Base-by-base conservation (phyloP, 495 filamentous ascomycete genomes). In the Aspergillus egyptiacus region DNA sequence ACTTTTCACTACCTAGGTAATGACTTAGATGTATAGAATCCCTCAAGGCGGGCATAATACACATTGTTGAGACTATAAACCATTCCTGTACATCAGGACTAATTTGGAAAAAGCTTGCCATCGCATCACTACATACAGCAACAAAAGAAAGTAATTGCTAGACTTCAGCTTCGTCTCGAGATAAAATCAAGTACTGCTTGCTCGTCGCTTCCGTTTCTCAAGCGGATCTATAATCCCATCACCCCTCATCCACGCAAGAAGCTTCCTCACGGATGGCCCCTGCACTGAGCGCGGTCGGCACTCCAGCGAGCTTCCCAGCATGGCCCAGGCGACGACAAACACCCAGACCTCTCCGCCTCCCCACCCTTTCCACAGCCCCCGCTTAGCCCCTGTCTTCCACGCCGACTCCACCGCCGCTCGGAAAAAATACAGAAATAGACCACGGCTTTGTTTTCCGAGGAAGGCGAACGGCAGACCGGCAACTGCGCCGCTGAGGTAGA, bases 361-460 rank as follows among this genome's bases (percentile, higher is more conserved):
- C 60, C 91, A 72, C 6, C 87, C 86, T 45, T 74, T 80, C 86
- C 91, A 94, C 73, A 84, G 83, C 3, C 86, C 78, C 27, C 82
- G 73, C 78, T 97, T 97, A 38, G 82, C 79, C 9, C 90, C 87
- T 0, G 95, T 85, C 72, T 95, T 95, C 89, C 89, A 97, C 34
- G 87, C 61, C 28, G 78, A 84, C 57, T 95, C 86, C 24, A 95
- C 68, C 31, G 84, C 87, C 7, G 82, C 61, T 17, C 90, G 75
- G 48, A 83, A 81, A 34, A 79, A 79, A 54, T 89, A 88, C 53
- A 95, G 52, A 34, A 84, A 86, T 15, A 77, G 66, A 15, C 70
- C 68, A 5, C 95, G 72, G 31, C 83, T 85, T 37, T 78, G 72
- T 37, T 77, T 73, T 13, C 71, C 68, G 10, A 95, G 65, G 60